Percentiles rank a stretch among this genome's conserved stretches.
Conservation (phyloP, 768 basidiomycete genomes). For the Serpula lacrymans region DNA sequence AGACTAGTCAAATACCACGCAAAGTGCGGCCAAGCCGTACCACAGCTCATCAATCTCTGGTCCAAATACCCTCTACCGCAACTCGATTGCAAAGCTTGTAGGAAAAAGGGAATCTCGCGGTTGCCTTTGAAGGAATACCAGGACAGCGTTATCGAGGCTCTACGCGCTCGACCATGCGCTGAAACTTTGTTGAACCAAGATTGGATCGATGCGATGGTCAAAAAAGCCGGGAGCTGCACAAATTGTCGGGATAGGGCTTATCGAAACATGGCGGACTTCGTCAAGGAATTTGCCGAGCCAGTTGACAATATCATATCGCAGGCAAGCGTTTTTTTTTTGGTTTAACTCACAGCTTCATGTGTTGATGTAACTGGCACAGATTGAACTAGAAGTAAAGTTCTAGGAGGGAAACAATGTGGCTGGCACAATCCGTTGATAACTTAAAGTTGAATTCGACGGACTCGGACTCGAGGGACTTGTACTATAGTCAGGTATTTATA, state of each 20-base stretch:
- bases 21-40: conserved; percentile 31
- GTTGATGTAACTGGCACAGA: neutral
- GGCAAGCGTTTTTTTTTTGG: conserved; percentile 12
- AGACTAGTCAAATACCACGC: conserved; percentile 34
- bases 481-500: neutral
- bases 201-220: conserved; percentile 28
- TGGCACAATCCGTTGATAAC: conserved; percentile 9
- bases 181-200: conserved; percentile 26
- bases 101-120: conserved; percentile 32
- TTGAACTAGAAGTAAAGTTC: neutral
- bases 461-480: neutral
- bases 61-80: conserved; percentile 25
- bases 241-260: conserved; percentile 27
- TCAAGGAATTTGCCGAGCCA: conserved; percentile 22
- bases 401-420: neutral
- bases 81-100: conserved; percentile 31
- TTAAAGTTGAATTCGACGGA: conserved; percentile 22
- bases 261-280: conserved; percentile 26
- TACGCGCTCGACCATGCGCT: conserved; percentile 29
- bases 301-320: conserved; percentile 25
- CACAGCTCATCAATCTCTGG: conserved; percentile 30
- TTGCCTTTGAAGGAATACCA: conserved; percentile 28
- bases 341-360: neutral
- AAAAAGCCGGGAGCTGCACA: conserved; percentile 26
- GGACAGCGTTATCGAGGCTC: conserved; percentile 29